Conservation (phyloP, 2,329 filamentous ascomycete genomes). For the Tolypocladium tropicale region DNA sequence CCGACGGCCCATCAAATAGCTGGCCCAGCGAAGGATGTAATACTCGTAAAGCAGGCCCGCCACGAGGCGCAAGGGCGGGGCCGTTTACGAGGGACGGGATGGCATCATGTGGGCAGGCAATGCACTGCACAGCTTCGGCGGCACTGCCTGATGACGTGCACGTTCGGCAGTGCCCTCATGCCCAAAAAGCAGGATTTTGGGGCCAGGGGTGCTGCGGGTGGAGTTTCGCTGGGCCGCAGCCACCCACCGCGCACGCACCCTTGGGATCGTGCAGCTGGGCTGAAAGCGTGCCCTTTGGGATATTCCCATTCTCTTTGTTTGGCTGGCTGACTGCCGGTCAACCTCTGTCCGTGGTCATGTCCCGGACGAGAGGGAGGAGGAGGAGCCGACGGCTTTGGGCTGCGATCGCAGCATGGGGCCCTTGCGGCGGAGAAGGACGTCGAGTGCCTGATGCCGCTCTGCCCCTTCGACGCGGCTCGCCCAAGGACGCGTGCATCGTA, state of each 20-base stretch:
- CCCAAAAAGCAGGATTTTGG: neutral
- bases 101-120: slow-evolving; percentile 1
- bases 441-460: too few species aligned
- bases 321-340: too few species aligned
- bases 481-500: neutral
- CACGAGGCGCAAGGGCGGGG: neutral
- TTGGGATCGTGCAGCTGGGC: neutral
- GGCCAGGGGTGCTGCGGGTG: neutral
- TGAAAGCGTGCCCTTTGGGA: too few species aligned
- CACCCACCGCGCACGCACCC: neutral
- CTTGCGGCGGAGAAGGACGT: too few species aligned
- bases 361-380: neutral
- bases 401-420: too few species aligned
- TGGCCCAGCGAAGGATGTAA: neutral
- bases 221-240: neutral
- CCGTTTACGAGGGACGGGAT: neutral
- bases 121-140: neutral
- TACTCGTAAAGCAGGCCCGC: neutral
- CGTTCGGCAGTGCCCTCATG: neutral
- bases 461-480: neutral
- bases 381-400: too few species aligned
- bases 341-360: too few species aligned
- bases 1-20: neutral
- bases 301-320: too few species aligned
- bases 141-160: neutral